Percentiles rank a stretch among this genome's conserved stretches.
Evolutionary conservation across 805 yeast species (phyloP).

Genomic region (Vanderwaltozyma verrucispora): DNA sequence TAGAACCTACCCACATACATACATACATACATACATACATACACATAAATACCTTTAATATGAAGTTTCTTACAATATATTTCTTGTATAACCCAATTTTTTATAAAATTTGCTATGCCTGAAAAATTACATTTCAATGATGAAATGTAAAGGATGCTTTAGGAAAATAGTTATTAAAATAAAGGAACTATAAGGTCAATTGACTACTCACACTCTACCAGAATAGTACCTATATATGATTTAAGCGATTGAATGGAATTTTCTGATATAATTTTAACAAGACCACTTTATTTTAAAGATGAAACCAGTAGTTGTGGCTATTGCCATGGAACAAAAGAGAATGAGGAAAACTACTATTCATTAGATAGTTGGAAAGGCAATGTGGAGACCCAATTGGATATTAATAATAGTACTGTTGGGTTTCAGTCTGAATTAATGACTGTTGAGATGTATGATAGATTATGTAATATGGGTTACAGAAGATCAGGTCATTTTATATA

Average conservation of each 20-base stretch:
- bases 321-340: conserved; percentile 44
- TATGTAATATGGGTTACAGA: conserved; percentile 68
- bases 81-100: too few relatives aligned
- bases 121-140: not conserved
- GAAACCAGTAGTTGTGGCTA: conserved; percentile 52
- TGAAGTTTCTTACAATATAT: too few relatives aligned
- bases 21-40: too few relatives aligned
- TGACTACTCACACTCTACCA: too few relatives aligned
- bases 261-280: conserved; percentile 30
- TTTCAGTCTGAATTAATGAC: conserved; percentile 38
- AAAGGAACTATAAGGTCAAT: too few relatives aligned
- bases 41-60: too few relatives aligned
- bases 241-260: conserved; percentile 11
- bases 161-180: not conserved
- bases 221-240: too few relatives aligned
- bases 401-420: conserved; percentile 27
- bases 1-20: not conserved
- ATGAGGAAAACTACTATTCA: conserved; percentile 30
- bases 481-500: conserved; percentile 65
- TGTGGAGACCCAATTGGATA: conserved; percentile 4
- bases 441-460: conserved; percentile 44
- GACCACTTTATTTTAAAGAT: conserved; percentile 36
- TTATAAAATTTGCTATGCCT: not conserved
- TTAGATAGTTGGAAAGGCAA: conserved; percentile 28
- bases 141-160: too few relatives aligned